Evolutionary conservation across 179 eudicot species (phyloP).

Genomic region (Beta lomatogona): DNA sequence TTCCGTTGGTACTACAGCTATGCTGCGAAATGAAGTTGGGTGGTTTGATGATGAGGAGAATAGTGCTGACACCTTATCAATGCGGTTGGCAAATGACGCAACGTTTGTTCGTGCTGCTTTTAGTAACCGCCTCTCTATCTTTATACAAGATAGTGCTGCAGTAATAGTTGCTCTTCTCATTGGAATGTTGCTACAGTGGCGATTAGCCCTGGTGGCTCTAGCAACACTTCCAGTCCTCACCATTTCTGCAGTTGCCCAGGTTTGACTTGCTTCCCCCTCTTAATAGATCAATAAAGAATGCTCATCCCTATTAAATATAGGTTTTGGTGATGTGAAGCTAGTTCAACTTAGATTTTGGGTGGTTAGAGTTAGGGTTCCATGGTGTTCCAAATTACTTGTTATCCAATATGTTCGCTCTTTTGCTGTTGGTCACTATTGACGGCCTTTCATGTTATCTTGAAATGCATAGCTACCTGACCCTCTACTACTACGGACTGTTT

Average conservation of each 20-base stretch:
- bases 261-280: slow-evolving; percentile 33
- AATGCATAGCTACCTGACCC: not conserved
- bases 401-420: not conserved
- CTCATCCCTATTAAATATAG: not conserved
- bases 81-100: slow-evolving; percentile 99
- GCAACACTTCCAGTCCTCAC: slow-evolving; percentile 87
- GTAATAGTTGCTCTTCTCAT: slow-evolving; percentile 85
- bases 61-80: slow-evolving; percentile 93
- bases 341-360: not conserved
- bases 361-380: not conserved
- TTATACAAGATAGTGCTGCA: slow-evolving; percentile 96
- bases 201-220: slow-evolving; percentile 90
- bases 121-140: slow-evolving; percentile 96
- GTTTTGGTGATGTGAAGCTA: not conserved
- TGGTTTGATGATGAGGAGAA: slow-evolving; percentile 99
- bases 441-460: not conserved
- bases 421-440: not conserved
- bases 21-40: slow-evolving; percentile 97
- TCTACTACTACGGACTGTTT: not conserved
- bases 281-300: not conserved
- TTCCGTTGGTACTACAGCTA: slow-evolving; percentile 53
- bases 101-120: slow-evolving; percentile 99
- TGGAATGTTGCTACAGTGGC: slow-evolving; percentile 87
- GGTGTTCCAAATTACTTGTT: not conserved
- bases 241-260: slow-evolving; percentile 97